Percentiles rank a stretch among this genome's conserved stretches.
Conservation (phyloP, 768 basidiomycete genomes). For the Pisolithus orientalis region DNA sequence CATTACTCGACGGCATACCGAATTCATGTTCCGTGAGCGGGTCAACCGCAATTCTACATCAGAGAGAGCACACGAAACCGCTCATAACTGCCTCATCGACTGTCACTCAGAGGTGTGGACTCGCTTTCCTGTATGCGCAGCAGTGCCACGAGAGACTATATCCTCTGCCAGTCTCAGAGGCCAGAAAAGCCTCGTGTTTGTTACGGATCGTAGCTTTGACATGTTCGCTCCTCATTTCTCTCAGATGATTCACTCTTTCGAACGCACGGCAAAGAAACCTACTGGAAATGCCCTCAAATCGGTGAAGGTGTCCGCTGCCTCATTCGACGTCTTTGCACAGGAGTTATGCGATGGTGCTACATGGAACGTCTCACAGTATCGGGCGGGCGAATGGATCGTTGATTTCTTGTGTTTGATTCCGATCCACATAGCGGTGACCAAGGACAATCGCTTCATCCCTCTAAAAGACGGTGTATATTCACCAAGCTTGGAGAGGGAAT, state of each 20-base stretch:
- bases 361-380: conserved; percentile 34
- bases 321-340: conserved; percentile 23
- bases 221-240: conserved; percentile 38
- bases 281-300: conserved; percentile 37
- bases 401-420: conserved; percentile 51
- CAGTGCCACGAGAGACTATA: conserved; percentile 41
- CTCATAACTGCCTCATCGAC: conserved; percentile 48
- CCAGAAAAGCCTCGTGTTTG: conserved; percentile 35
- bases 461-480: conserved; percentile 47
- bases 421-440: conserved; percentile 49
- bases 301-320: conserved; percentile 28
- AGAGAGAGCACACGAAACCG: conserved; percentile 6
- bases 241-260: conserved; percentile 40
- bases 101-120: conserved; percentile 55
- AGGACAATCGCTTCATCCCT: conserved; percentile 51
- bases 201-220: conserved; percentile 32
- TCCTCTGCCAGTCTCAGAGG: conserved; percentile 28
- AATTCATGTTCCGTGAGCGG: conserved; percentile 49
- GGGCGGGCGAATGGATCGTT: conserved; percentile 53
- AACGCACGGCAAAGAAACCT: conserved; percentile 47
- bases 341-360: conserved; percentile 6
- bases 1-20: conserved; percentile 50
- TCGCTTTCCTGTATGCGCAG: conserved; percentile 52
- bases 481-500: conserved; percentile 37
- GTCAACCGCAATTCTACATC: conserved; percentile 13